These are phyloP conservation scores for Musa beccarii DNA, from an alignment of 176 grass and related monocot species.

Conservation along the genomic window DNA sequence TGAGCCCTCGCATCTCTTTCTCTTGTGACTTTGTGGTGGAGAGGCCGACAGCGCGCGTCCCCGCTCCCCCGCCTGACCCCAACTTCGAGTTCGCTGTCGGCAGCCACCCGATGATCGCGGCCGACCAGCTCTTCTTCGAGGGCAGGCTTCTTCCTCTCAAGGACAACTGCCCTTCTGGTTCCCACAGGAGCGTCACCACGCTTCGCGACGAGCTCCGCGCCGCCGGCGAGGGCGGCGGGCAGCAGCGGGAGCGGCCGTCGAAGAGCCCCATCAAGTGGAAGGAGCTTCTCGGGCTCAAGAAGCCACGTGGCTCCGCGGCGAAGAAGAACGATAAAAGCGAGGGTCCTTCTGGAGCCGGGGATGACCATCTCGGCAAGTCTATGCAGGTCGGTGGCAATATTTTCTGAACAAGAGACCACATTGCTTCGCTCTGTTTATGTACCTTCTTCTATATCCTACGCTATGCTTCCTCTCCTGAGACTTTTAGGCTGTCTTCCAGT, in stretches of 20 bases:
- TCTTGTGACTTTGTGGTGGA: conserved; percentile 84
- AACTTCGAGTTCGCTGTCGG: conserved; percentile 93
- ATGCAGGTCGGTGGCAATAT: neutral
- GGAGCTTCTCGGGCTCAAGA: conserved; percentile 84
- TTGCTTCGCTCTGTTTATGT: neutral
- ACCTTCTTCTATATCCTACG: too few relatives aligned
- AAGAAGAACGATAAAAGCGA: conserved; percentile 37
- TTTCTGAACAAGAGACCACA: neutral
- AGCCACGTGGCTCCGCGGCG: conserved; percentile 22
- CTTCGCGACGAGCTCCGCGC: conserved; percentile 47
- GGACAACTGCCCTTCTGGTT: conserved; percentile 22
- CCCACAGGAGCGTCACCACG: neutral
- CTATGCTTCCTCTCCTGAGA: too few relatives aligned
- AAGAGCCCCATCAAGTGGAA: conserved; percentile 55
- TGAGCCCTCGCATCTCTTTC: conserved; percentile 84
- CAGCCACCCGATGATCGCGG: conserved; percentile 82
- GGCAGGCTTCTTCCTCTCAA: conserved; percentile 64
- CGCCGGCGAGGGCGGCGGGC: conserved; percentile 27
- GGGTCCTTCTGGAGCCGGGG: neutral
- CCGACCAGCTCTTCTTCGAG: conserved; percentile 86
- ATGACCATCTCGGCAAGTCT: conserved; percentile 22
- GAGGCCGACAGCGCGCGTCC: conserved; percentile 25
- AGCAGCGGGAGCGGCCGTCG: conserved; percentile 1
- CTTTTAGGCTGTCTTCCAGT: too few relatives aligned
- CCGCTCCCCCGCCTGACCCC: conserved; percentile 24